Percentiles rank a stretch among this genome's conserved stretches.
These are phyloP conservation scores for Tubosaeta brunneosetosa DNA, from an alignment of 768 basidiomycete species.

Conservation along the genomic window DNA sequence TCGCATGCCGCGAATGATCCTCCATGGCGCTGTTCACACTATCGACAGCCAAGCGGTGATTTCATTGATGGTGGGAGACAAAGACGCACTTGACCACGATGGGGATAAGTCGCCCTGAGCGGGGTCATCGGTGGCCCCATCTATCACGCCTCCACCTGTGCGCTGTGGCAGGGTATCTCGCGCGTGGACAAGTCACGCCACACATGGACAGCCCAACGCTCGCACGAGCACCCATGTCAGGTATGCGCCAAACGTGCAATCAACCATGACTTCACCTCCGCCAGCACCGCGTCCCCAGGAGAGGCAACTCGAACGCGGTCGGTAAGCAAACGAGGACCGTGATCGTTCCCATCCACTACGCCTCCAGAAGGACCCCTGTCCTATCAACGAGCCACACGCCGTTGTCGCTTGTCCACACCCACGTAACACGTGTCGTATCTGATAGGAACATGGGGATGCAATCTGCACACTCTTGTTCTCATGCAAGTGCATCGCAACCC, in stretches of 20 bases:
- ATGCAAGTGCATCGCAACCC: background rate
- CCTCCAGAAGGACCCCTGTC: background rate
- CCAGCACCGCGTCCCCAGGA: background rate
- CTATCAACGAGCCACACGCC: background rate
- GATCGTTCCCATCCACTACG: background rate
- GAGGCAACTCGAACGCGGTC: background rate
- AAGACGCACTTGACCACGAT: background rate
- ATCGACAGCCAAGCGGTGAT: background rate
- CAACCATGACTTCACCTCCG: background rate
- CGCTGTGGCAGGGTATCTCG: constrained; percentile 2
- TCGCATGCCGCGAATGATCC: background rate
- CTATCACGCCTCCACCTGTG: background rate
- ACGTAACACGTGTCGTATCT: background rate
- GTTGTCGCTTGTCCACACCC: background rate
- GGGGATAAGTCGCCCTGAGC: background rate
- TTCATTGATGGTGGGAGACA: background rate
- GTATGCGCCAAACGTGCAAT: background rate
- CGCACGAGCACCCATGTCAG: background rate
- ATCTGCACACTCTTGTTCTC: background rate
- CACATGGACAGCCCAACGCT: background rate
- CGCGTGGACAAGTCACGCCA: constrained; percentile 4
- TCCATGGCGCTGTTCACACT: background rate
- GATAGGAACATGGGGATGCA: background rate
- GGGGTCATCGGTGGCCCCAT: background rate
- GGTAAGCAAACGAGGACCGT: background rate